Conservation (phyloP, 2,329 filamentous ascomycete species). For the Pseudonectria foliicola region DNA sequence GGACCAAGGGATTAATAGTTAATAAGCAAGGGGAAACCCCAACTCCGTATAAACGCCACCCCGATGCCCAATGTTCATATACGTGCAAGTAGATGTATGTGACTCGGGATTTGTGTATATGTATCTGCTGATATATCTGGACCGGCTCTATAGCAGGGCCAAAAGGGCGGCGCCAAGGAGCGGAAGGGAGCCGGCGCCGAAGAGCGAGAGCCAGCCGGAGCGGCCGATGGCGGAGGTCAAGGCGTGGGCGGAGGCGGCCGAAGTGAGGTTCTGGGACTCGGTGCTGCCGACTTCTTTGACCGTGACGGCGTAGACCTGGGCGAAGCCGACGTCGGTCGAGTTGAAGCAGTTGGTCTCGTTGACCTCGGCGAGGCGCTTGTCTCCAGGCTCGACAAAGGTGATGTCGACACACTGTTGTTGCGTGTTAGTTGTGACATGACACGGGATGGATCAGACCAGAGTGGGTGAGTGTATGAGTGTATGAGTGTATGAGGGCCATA, state of each 20-base stretch:
- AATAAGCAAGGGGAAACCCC: no score
- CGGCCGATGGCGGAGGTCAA: conserved; percentile 11
- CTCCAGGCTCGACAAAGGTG: conserved; percentile 73
- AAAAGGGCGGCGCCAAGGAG: no score
- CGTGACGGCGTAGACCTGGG: conserved; percentile 65
- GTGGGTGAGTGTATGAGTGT: no score
- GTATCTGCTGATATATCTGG: no score
- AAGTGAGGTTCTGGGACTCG: conserved; percentile 22
- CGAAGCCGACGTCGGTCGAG: conserved; percentile 68
- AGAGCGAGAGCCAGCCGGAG: conserved; percentile 26
- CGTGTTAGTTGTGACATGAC: conserved; percentile 6
- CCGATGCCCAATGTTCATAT: no score
- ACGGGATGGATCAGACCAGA: neutral
- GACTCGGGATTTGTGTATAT: no score
- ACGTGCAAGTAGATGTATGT: no score
- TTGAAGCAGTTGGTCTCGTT: conserved; percentile 86
- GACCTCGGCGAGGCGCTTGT: conserved; percentile 60
- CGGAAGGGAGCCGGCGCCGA: conserved; percentile 30
- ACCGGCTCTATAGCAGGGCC: no score
- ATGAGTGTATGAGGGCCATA: no score
- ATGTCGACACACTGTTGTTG: conserved; percentile 81
- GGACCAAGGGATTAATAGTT: no score
- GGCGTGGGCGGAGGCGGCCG: conserved; percentile 20
- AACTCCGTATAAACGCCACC: no score
- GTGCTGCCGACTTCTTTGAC: conserved; percentile 35